phyloP scores from a whole-genome alignment of 495 filamentous ascomycete genomes.

The Aspergillus avenaceus region DNA sequence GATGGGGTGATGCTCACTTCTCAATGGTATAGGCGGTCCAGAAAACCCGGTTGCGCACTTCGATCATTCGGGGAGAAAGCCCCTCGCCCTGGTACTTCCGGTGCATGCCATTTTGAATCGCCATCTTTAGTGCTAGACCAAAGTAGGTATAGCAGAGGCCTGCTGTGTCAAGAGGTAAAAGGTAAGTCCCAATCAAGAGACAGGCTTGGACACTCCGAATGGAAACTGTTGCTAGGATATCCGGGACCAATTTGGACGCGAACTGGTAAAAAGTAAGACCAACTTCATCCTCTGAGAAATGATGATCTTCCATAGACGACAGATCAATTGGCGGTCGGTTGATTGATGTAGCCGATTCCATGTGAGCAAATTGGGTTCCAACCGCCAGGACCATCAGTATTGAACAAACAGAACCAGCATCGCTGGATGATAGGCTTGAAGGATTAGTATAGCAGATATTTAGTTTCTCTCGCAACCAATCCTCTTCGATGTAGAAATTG shows the following conservation, averaged over 20 bases:
- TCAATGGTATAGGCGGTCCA: slow-evolving; percentile 52
- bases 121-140: slow-evolving; percentile 45
- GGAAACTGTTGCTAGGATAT: slow-evolving; percentile 51
- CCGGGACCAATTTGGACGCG: slow-evolving; percentile 45
- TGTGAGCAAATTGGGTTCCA: slow-evolving; percentile 52
- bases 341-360: slow-evolving; percentile 42
- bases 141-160: slow-evolving; percentile 51
- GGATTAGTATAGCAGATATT: slow-evolving; percentile 42
- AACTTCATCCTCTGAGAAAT: slow-evolving; percentile 49
- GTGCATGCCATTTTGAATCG: slow-evolving; percentile 54
- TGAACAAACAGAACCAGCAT: slow-evolving; percentile 43
- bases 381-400: slow-evolving; percentile 49
- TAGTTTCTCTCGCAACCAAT: slow-evolving; percentile 44
- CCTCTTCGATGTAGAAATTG: slow-evolving; percentile 48
- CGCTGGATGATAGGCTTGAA: slow-evolving; percentile 37
- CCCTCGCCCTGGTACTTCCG: slow-evolving; percentile 45
- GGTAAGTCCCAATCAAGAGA: slow-evolving; percentile 46
- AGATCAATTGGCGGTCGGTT: slow-evolving; percentile 30
- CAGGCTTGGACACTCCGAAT: slow-evolving; percentile 51
- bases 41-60: slow-evolving; percentile 47
- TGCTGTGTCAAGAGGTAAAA: slow-evolving; percentile 46
- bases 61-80: slow-evolving; percentile 36
- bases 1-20: slow-evolving; percentile 23
- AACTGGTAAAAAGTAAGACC: slow-evolving; percentile 51
- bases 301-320: slow-evolving; percentile 33